phyloP scores from a whole-genome alignment of 208 protist genomes.

The Leishmania major region DNA sequence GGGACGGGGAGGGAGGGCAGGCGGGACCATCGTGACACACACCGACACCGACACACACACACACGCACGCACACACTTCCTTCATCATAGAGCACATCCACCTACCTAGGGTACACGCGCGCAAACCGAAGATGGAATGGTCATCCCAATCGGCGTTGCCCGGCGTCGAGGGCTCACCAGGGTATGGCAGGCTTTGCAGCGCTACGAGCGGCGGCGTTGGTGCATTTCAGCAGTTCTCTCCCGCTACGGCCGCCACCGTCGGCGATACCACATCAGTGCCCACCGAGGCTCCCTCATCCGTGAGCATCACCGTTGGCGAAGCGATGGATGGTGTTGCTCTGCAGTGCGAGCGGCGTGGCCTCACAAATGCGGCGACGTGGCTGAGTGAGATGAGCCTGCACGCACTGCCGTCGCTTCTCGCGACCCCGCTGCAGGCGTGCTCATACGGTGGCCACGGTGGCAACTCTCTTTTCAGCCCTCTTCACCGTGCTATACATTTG shows the following conservation, averaged over 20 bases:
- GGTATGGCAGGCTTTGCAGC: neutral
- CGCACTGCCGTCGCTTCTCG: constrained; percentile 37
- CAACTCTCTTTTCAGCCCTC: constrained; percentile 2
- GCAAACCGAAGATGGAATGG: neutral
- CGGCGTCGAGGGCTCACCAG: neutral
- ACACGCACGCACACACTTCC: neutral
- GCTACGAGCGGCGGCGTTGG: neutral
- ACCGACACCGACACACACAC: neutral
- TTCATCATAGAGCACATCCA: constrained; percentile 2
- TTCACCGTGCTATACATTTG: neutral
- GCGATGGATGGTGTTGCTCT: constrained; percentile 52
- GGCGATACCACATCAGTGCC: neutral
- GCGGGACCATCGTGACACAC: neutral
- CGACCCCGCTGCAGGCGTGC: neutral
- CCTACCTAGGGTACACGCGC: neutral
- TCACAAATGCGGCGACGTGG: constrained; percentile 60
- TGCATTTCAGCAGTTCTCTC: neutral
- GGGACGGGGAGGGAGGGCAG: neutral
- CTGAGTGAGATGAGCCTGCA: constrained; percentile 72
- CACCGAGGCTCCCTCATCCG: neutral
- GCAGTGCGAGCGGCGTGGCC: constrained; percentile 69
- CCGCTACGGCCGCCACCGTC: neutral
- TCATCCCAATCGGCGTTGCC: neutral
- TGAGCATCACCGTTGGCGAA: constrained; percentile 37
- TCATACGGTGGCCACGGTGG: neutral